Conservation (phyloP, 2,329 filamentous ascomycete genomes). For the Talaromyces verruculosus region DNA sequence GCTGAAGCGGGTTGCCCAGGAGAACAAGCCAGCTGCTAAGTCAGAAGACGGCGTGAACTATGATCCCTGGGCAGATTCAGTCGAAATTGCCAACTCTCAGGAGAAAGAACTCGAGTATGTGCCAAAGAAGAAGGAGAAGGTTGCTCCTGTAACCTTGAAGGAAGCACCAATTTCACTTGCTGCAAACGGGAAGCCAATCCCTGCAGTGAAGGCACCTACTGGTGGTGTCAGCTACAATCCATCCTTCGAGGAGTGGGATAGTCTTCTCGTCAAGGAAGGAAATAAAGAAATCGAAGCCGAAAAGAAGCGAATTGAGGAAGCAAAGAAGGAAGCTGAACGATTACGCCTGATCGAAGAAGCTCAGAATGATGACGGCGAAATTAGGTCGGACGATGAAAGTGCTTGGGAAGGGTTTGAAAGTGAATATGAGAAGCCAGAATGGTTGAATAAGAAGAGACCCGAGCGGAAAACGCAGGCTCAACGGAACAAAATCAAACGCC, state of each 20-base stretch:
- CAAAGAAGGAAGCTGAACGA: slow-evolving; percentile 65
- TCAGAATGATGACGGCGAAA: slow-evolving; percentile 71
- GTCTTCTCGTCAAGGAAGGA: slow-evolving; percentile 70
- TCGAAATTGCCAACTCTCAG: slow-evolving; percentile 42
- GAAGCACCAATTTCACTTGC: slow-evolving; percentile 76
- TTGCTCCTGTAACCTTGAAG: slow-evolving; percentile 72
- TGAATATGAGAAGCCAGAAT: slow-evolving; percentile 67
- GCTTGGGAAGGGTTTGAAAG: slow-evolving; percentile 91
- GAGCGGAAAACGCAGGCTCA: slow-evolving; percentile 83
- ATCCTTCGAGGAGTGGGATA: slow-evolving; percentile 79
- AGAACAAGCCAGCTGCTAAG: slow-evolving; percentile 45
- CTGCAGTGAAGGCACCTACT: slow-evolving; percentile 74
- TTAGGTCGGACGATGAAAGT: slow-evolving; percentile 80
- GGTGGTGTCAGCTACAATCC: slow-evolving; percentile 94
- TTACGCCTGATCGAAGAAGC: slow-evolving; percentile 69
- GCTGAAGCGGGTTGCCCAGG: slow-evolving; percentile 78
- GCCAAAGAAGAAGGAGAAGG: slow-evolving; percentile 63
- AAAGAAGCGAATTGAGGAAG: slow-evolving; percentile 66
- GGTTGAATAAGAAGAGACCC: slow-evolving; percentile 70
- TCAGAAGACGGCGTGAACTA: slow-evolving; percentile 62
- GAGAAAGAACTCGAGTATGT: slow-evolving; percentile 65
- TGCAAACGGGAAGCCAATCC: slow-evolving; percentile 75
- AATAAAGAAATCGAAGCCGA: slow-evolving; percentile 78
- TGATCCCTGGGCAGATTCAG: slow-evolving; percentile 73
- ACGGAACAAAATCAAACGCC: slow-evolving; percentile 81